Evolutionary conservation across 2,329 filamentous ascomycete species (phyloP), one percentile per base, ranked within the genome.

Genomic region (Bipolaris bicolor): DNA sequence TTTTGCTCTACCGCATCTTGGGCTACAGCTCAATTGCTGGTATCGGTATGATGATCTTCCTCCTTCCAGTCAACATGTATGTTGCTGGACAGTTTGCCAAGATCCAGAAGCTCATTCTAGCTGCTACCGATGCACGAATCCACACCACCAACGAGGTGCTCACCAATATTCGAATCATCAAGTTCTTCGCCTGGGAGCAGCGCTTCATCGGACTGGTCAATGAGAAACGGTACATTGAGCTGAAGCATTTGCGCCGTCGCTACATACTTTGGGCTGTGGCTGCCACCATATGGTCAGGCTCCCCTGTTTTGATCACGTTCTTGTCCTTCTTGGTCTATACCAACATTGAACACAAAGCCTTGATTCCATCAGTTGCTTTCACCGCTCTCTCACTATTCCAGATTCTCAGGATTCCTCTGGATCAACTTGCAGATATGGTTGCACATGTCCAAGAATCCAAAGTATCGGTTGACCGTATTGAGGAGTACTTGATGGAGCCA

Each of bases 81-180:
- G 91, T 99, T 60, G 92, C 93, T 11, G 89, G 87, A 70, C 90
- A 89, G 43, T 99, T 99, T 79, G 88, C 88, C 65, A 85, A 84
- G 50, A 91, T 92, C 2, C 95, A 97, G 73, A 96, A 96, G 79
- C 86, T 87, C 64, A 98, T 99, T 69, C 88, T 98, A 80, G 86
- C 90, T 50, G 92, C 92, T 18, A 99, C 95, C 3, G 95, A 99
- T 78, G 95, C 95, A 71, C 88, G 95, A 51, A 98, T 99, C 62
- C 91, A 97, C 72, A 90, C 92, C 4, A 99, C 95, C 5, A 99
- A 99, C 74, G 95, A 99, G 77, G 90, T 98, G 7, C 82, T 99
- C 26, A 93, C 96, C 72, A 99, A 98, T 69, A 98, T 99, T 64
- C 88, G 95, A 49, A 97, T 99, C 74, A 98, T 99, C 85, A 99